Conservation (phyloP, 2,329 filamentous ascomycete genomes). For the Hymenoscyphus linearis region DNA sequence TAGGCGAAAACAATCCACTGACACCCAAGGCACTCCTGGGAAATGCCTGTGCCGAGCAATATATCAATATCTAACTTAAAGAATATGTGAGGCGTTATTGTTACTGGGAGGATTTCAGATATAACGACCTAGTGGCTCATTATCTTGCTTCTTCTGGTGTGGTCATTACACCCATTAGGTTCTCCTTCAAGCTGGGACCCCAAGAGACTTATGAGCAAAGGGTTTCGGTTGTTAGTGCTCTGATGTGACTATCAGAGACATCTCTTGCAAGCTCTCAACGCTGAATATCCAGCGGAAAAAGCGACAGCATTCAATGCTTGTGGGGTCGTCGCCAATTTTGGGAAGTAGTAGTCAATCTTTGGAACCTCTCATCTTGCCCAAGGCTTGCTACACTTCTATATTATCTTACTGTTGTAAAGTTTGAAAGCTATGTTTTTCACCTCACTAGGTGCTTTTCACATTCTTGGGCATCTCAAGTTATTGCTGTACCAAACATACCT, state of each 20-base stretch:
- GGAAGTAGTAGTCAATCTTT: not conserved
- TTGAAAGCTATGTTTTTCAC: no score
- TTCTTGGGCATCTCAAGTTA: no score
- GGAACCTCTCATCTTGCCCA: not conserved
- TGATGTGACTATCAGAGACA: not conserved
- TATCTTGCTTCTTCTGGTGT: not conserved
- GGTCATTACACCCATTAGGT: not conserved
- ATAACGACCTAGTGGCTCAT: not conserved
- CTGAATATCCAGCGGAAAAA: not conserved
- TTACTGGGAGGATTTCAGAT: not conserved
- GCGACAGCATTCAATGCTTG: not conserved
- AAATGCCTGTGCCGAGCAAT: no score
- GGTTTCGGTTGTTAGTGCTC: not conserved
- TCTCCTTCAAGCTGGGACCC: not conserved
- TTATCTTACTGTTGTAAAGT: not conserved
- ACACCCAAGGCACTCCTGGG: not conserved
- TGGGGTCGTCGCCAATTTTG: not conserved
- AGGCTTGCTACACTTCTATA: not conserved
- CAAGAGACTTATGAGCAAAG: not conserved
- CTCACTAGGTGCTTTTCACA: no score
- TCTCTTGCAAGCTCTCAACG: not conserved
- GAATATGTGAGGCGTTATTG: not conserved
- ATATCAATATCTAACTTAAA: not conserved
- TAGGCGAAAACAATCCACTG: not conserved
- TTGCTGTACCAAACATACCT: no score